phyloP scores from a whole-genome alignment of 371 early-diverging fungal genomes.

The Lichtheimia ornata region DNA sequence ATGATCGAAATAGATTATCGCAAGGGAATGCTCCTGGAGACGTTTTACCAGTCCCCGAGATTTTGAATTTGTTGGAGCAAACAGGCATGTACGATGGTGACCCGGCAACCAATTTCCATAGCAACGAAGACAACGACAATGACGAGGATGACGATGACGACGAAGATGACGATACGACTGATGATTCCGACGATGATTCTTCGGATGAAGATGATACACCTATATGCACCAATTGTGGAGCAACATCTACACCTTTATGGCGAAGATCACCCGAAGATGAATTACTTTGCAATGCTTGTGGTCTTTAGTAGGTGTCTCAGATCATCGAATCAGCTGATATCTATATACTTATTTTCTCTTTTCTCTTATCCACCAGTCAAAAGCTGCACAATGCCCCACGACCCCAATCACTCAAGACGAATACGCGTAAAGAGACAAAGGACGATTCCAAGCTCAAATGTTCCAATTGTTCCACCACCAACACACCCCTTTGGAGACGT shows the following conservation, averaged over 20 bases:
- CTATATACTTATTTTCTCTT: background rate
- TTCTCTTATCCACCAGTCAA: constrained; percentile 13
- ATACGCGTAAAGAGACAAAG: constrained; percentile 17
- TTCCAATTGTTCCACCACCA: constrained; percentile 85
- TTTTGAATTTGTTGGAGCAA: constrained; percentile 14
- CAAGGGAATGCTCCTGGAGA: constrained; percentile 7
- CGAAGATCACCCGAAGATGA: constrained; percentile 78
- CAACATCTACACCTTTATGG: constrained; percentile 91
- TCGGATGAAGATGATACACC: constrained; percentile 18
- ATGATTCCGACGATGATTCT: constrained; percentile 7
- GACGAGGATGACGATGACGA: constrained; percentile 7
- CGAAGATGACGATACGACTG: constrained; percentile 10
- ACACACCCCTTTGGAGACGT: constrained; percentile 96
- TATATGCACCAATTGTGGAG: constrained; percentile 80
- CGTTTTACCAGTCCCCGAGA: constrained; percentile 10
- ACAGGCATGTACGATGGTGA: constrained; percentile 22
- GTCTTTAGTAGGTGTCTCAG: constrained; percentile 62
- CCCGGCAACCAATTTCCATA: background rate
- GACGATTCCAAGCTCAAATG: constrained; percentile 59
- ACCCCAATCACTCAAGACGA: constrained; percentile 39
- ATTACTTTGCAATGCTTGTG: constrained; percentile 91
- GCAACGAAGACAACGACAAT: constrained; percentile 2
- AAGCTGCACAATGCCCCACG: constrained; percentile 75
- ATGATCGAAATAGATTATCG: background rate
- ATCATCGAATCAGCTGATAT: constrained; percentile 1